phyloP scores from a whole-genome alignment of 306 rosid species.

The Coriaria nepalensis region DNA sequence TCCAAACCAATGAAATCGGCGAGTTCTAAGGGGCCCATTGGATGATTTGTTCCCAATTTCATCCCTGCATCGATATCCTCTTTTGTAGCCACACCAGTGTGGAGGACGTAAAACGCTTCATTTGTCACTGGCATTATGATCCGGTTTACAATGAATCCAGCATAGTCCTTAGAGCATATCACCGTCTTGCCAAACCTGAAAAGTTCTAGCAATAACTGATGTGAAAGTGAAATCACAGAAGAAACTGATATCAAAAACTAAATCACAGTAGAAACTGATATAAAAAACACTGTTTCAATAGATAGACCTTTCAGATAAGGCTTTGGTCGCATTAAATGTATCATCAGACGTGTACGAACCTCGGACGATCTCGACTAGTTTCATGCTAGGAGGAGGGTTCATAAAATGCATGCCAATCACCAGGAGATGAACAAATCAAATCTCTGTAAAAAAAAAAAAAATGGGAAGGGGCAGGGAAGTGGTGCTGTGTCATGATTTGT shows the following conservation, averaged over 20 bases:
- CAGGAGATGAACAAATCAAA: conserved; percentile 25
- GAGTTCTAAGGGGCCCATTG: conserved; percentile 93
- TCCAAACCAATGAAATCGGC: conserved; percentile 97
- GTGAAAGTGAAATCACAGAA: conserved; percentile 7
- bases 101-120: conserved; percentile 68
- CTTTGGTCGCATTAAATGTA: conserved; percentile 52
- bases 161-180: conserved; percentile 54
- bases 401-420: conserved; percentile 97
- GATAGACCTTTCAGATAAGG: conserved; percentile 59
- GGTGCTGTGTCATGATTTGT: too few relatives aligned
- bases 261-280: background rate
- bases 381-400: conserved; percentile 93
- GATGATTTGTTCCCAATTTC: conserved; percentile 92
- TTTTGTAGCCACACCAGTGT: conserved; percentile 66
- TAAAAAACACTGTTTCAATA: background rate
- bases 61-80: conserved; percentile 86
- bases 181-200: conserved; percentile 41
- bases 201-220: background rate
- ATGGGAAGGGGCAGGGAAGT: too few relatives aligned
- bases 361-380: conserved; percentile 72
- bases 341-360: conserved; percentile 75
- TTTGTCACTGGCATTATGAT: conserved; percentile 89
- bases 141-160: conserved; percentile 81
- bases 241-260: background rate
- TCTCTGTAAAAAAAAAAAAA: background rate